These are phyloP conservation scores for Trichosporon inkin DNA, from an alignment of 1,284 basidiomycete genomes.

Conservation along the genomic window DNA sequence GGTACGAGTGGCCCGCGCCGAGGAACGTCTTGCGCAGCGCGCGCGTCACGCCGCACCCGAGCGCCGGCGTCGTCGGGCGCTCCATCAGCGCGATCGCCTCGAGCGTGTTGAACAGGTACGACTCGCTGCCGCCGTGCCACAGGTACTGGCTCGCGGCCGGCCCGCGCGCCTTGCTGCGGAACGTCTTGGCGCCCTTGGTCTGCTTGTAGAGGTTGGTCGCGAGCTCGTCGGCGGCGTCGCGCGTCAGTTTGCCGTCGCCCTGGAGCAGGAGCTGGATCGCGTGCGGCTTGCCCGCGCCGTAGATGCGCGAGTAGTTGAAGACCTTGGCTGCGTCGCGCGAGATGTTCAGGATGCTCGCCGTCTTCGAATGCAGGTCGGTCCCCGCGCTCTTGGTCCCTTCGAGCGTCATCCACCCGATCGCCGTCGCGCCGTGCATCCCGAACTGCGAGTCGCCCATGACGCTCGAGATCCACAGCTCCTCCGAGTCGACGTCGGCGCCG, in stretches of 20 bases:
- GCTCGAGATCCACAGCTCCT: constrained; percentile 98
- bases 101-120: constrained; percentile 97
- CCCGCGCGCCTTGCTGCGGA: constrained; percentile 49
- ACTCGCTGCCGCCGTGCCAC: constrained; percentile 97
- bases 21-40: constrained; percentile 87
- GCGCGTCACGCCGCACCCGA: constrained; percentile 89
- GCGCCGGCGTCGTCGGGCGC: constrained; percentile 79
- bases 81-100: constrained; percentile 90
- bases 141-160: constrained; percentile 58
- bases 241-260: constrained; percentile 72
- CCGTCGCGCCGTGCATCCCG: constrained; percentile 92
- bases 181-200: constrained; percentile 87
- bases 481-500: constrained; percentile 96
- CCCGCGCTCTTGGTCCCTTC: constrained; percentile 96
- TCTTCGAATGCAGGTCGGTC: constrained; percentile 96
- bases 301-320: constrained; percentile 99
- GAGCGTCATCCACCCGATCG: constrained; percentile 99
- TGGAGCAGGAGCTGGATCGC: constrained; percentile 86
- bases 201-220: constrained; percentile 85
- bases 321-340: constrained; percentile 95
- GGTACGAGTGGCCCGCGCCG: constrained; percentile 64
- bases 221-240: constrained; percentile 71
- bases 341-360: constrained; percentile 87
- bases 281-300: constrained; percentile 94
- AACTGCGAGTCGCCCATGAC: constrained; percentile 99